Base-by-base conservation (phyloP, 371 early-diverging fungal species). In the Sporodiniella umbellata region DNA sequence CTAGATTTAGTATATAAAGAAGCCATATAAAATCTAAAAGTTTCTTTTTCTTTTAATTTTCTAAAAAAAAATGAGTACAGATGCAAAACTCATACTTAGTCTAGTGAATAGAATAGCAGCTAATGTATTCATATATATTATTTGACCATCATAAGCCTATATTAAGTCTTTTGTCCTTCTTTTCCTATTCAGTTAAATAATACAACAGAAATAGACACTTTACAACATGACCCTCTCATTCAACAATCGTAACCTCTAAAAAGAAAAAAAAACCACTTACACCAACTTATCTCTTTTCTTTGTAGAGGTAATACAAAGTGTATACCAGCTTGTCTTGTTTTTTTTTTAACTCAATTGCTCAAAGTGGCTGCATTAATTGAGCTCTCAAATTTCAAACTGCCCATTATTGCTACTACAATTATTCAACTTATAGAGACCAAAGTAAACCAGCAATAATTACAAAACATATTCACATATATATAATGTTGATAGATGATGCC, bases 121-220 rank as follows among this genome's bases (percentile, higher is more conserved):
- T 22, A 65, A 62, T 46, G 68, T 74, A 65, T n/a, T n/a, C n/a
- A n/a, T n/a, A n/a, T n/a, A n/a, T n/a, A n/a, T n/a, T n/a, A n/a
- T n/a, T n/a, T n/a, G n/a, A n/a, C n/a, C n/a, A n/a, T n/a, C n/a
- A n/a, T n/a, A n/a, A n/a, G n/a, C n/a, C n/a, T n/a, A n/a, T n/a
- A n/a, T n/a, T n/a, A n/a, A n/a, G n/a, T n/a, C n/a, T n/a, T n/a
- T n/a, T n/a, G n/a, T n/a, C n/a, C n/a, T n/a, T n/a, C n/a, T n/a
- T n/a, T n/a, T n/a, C n/a, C n/a, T n/a, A n/a, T n/a, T n/a, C n/a
- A 81, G 81, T 63, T 81, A 33, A 72, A 81, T 14, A 69, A 56
- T 43, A 72, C 76, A 44, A 70, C 48, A 12, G 75, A 76, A 14
- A 50, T 68, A 15, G 80, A 80, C 28, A 55, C 64, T n/a, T 62